phyloP scores from a whole-genome alignment of 176 grass and related monocot species.

The Ensete glaucum region DNA sequence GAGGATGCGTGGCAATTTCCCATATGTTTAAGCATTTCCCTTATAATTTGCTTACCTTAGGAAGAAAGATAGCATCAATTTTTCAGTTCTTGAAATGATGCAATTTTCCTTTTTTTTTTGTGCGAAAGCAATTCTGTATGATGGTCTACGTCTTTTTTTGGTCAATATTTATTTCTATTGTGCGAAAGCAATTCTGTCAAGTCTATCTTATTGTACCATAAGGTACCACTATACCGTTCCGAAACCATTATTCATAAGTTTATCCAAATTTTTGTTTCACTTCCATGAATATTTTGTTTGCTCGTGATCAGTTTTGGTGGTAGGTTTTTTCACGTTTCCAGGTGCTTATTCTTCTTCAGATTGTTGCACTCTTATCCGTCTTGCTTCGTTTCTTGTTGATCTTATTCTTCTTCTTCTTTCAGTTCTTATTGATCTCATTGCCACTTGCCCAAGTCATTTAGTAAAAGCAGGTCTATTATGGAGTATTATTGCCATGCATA shows the following conservation, averaged over 20 bases:
- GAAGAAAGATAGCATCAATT: neutral
- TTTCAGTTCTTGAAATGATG: neutral
- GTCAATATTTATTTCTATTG: neutral
- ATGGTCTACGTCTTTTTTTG: neutral
- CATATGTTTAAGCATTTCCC: neutral
- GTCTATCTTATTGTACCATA: neutral
- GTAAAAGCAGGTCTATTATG: too few species aligned
- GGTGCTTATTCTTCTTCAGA: too few species aligned
- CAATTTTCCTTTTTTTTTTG: neutral
- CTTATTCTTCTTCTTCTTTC: too few species aligned
- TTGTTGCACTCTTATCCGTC: too few species aligned
- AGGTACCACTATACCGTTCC: neutral
- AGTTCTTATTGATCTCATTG: too few species aligned
- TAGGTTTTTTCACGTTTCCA: too few species aligned
- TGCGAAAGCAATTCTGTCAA: neutral
- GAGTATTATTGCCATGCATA: too few species aligned
- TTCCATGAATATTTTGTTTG: too few species aligned
- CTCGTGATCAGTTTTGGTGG: too few species aligned
- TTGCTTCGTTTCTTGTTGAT: too few species aligned
- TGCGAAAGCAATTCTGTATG: neutral
- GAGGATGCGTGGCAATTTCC: neutral
- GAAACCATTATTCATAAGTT: neutral
- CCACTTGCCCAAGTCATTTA: too few species aligned
- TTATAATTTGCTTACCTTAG: neutral
- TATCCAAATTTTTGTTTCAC: too few species aligned